These are phyloP conservation scores for Elongisporangium anandrum DNA, from an alignment of 352 stramenopile genomes.

Conservation along the genomic window DNA sequence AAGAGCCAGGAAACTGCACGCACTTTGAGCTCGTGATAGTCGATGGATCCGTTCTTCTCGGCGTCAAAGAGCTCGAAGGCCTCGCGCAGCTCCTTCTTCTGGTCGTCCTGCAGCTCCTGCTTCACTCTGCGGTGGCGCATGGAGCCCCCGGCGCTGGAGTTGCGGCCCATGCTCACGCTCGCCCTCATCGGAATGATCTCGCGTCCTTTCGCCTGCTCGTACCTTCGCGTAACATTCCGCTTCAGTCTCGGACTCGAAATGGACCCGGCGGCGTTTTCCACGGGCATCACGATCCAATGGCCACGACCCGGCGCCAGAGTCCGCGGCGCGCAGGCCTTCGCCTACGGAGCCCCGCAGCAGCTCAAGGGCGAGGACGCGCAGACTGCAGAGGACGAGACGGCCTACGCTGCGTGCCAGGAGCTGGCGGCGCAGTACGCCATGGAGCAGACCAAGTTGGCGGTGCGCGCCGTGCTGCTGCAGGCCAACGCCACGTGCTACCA, in stretches of 20 bases:
- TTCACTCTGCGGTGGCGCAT: constrained; percentile 37
- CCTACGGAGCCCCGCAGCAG: neutral
- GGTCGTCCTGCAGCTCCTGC: constrained; percentile 74
- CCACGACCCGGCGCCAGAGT: constrained; percentile 7
- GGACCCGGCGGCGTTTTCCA: constrained; percentile 44
- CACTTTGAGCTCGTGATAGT: constrained; percentile 94
- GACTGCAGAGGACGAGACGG: constrained; percentile 22
- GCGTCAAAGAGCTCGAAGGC: constrained; percentile 93
- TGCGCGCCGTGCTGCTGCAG: constrained; percentile 55
- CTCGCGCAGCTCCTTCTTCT: constrained; percentile 89
- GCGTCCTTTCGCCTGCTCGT: constrained; percentile 5
- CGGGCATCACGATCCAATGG: constrained; percentile 48
- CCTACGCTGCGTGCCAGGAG: constrained; percentile 49
- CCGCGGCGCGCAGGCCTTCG: neutral
- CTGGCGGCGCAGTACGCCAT: constrained; percentile 62
- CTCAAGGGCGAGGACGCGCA: constrained; percentile 4
- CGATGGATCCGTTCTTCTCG: constrained; percentile 86
- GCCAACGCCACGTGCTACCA: constrained; percentile 70
- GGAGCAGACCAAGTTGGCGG: constrained; percentile 40
- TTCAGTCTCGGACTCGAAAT: constrained; percentile 17
- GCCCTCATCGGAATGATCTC: constrained; percentile 2
- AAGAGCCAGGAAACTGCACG: neutral
- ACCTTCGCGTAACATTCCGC: constrained; percentile 10
- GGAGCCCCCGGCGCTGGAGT: constrained; percentile 6
- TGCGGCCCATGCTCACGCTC: constrained; percentile 8